These are phyloP conservation scores for Periconia digitata DNA, from an alignment of 2,329 filamentous ascomycete genomes.

Conservation along the genomic window DNA sequence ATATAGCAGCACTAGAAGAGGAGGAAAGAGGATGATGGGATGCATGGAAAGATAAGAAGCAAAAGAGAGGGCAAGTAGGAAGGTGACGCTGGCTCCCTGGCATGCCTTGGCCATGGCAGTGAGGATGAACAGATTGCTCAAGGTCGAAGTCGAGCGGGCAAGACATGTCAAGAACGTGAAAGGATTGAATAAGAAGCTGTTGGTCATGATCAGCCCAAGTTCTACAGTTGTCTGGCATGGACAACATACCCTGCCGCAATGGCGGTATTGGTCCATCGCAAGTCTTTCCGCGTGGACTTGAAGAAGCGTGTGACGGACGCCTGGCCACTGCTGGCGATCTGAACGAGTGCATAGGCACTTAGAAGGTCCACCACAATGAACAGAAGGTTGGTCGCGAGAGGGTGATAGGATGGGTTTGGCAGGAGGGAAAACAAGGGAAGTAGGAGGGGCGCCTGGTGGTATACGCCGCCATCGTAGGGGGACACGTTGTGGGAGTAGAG, in stretches of 20 bases:
- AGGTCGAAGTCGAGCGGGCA: conserved; percentile 82
- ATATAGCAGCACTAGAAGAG: conserved; percentile 77
- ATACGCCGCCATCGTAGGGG: conserved; percentile 91
- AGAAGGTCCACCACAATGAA: conserved; percentile 81
- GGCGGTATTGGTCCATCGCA: conserved; percentile 72
- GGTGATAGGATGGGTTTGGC: conserved; percentile 66
- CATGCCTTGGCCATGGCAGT: conserved; percentile 81
- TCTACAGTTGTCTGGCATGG: background rate
- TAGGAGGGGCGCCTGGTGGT: conserved; percentile 76
- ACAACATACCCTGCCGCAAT: conserved; percentile 72
- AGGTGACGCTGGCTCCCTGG: conserved; percentile 67
- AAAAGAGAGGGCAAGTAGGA: conserved; percentile 82
- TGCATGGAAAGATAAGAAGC: conserved; percentile 93
- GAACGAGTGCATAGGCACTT: conserved; percentile 75
- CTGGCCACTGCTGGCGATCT: conserved; percentile 80
- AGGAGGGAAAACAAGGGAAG: conserved; percentile 89
- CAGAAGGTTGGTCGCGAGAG: conserved; percentile 75
- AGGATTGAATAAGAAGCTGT: conserved; percentile 88
- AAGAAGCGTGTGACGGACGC: conserved; percentile 74
- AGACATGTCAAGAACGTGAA: conserved; percentile 91
- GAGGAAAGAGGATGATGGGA: conserved; percentile 81
- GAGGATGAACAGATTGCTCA: conserved; percentile 86
- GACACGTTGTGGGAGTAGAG: conserved; percentile 95
- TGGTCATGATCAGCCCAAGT: conserved; percentile 15
- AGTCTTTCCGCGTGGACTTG: conserved; percentile 73